phyloP scores from a whole-genome alignment of 2,329 filamentous ascomycete species.

The Pseudocercospora ulei region DNA sequence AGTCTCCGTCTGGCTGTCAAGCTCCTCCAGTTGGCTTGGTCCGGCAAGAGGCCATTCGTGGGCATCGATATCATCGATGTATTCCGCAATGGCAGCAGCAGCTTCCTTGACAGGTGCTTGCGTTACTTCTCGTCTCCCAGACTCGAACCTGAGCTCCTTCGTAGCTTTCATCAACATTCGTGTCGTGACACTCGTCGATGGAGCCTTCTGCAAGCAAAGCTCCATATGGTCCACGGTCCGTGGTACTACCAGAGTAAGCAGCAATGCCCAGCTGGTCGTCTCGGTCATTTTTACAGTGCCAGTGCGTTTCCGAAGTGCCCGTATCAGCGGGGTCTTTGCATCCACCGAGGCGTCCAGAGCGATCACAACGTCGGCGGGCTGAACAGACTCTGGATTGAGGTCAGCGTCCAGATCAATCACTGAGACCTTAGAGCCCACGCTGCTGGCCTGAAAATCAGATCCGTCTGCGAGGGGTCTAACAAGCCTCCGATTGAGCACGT shows the following conservation, averaged over 20 bases:
- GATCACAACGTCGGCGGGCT: constrained; percentile 36
- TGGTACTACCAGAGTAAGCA: constrained; percentile 38
- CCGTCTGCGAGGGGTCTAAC: constrained; percentile 14
- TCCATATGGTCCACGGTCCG: constrained; percentile 40
- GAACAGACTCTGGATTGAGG: constrained; percentile 22
- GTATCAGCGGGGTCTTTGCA: constrained; percentile 15
- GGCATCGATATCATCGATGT: constrained; percentile 16
- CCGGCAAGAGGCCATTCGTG: constrained; percentile 26
- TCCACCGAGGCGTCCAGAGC: constrained; percentile 34
- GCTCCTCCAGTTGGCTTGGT: constrained; percentile 26
- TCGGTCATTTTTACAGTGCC: constrained; percentile 1
- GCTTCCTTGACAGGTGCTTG: constrained; percentile 22
- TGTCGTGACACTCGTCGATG: constrained; percentile 27
- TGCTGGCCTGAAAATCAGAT: constrained; percentile 8
- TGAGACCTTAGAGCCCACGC: constrained; percentile 29
- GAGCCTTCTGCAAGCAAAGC: constrained; percentile 31
- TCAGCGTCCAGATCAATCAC: constrained; percentile 29
- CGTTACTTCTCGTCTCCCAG: constrained; percentile 29
- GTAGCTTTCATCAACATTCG: constrained; percentile 36
- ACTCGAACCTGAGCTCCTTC: constrained; percentile 32
- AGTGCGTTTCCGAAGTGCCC: constrained; percentile 11
- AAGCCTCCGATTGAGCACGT: constrained; percentile 24
- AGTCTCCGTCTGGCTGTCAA: constrained; percentile 32
- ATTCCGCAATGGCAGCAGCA: constrained; percentile 23
- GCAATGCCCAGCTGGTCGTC: constrained; percentile 17